Conservation (phyloP, 345 rosid genomes). For the Murraya koenigii region DNA sequence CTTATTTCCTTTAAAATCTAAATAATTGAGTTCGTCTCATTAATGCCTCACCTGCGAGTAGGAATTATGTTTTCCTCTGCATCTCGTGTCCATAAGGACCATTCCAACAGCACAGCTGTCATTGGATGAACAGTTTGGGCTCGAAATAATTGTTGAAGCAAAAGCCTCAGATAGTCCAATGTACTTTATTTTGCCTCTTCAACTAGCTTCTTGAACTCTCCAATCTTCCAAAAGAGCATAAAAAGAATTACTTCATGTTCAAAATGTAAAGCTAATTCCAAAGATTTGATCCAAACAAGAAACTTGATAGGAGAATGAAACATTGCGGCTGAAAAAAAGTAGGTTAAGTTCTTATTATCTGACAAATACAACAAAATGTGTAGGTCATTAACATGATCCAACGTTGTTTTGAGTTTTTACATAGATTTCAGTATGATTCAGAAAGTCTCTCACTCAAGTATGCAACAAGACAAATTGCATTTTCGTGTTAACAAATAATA, state of each 20-base stretch:
- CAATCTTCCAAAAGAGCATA: slow-evolving; percentile 23
- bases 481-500: not conserved
- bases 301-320: not conserved
- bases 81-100: slow-evolving; percentile 82
- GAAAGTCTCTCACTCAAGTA: not conserved
- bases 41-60: slow-evolving; percentile 27
- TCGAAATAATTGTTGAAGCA: slow-evolving; percentile 69
- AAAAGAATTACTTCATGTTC: not conserved
- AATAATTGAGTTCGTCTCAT: slow-evolving; percentile 16
- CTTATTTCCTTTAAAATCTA: no score
- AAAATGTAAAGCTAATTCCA: not conserved
- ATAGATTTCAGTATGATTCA: not conserved
- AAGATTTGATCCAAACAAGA: not conserved
- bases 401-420: not conserved
- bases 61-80: slow-evolving; percentile 59
- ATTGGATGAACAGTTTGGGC: slow-evolving; percentile 78
- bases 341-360: not conserved
- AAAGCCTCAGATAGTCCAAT: slow-evolving; percentile 73
- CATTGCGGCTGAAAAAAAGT: not conserved
- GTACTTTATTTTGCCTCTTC: slow-evolving; percentile 76
- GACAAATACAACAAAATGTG: not conserved
- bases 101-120: slow-evolving; percentile 65
- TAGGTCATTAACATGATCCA: not conserved
- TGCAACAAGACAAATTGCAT: not conserved
- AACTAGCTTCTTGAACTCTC: slow-evolving; percentile 67